phyloP scores from a whole-genome alignment of 352 stramenopile genomes.

The Globisporangium yorkense region DNA sequence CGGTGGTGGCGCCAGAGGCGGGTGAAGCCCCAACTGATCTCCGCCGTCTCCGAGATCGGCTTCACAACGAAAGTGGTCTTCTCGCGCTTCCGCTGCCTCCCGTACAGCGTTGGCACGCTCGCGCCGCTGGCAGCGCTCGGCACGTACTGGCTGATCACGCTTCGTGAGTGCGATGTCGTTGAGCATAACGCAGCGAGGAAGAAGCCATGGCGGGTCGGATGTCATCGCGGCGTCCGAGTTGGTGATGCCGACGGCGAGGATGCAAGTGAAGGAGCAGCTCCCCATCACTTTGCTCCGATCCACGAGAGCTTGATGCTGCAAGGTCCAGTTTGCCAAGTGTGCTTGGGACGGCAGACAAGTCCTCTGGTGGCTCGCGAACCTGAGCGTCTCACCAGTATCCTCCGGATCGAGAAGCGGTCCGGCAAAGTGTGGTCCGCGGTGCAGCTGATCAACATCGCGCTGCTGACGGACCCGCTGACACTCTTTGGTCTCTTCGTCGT shows the following conservation, averaged over 20 bases:
- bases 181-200: not conserved
- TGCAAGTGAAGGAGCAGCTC: too few species aligned
- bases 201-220: not conserved
- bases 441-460: slow-evolving; percentile 9
- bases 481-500: not conserved
- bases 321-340: not conserved
- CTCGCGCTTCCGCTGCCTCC: slow-evolving; percentile 13
- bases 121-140: slow-evolving; percentile 10
- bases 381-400: not conserved
- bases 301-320: too few species aligned
- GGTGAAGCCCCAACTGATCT: not conserved
- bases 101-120: slow-evolving; percentile 12
- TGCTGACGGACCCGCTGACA: slow-evolving; percentile 10
- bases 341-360: not conserved
- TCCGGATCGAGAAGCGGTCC: slow-evolving; percentile 1
- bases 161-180: not conserved
- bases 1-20: not conserved
- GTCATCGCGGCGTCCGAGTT: too few species aligned
- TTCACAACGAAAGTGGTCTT: slow-evolving; percentile 1
- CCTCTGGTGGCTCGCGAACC: not conserved
- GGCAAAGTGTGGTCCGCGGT: slow-evolving; percentile 4
- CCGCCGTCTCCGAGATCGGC: not conserved
- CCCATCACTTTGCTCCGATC: too few species aligned
- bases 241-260: too few species aligned
- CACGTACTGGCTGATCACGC: slow-evolving; percentile 12